Evolutionary conservation across 1,139 yeast species (phyloP).

Genomic region (Nakaseomyces nivariensis): DNA sequence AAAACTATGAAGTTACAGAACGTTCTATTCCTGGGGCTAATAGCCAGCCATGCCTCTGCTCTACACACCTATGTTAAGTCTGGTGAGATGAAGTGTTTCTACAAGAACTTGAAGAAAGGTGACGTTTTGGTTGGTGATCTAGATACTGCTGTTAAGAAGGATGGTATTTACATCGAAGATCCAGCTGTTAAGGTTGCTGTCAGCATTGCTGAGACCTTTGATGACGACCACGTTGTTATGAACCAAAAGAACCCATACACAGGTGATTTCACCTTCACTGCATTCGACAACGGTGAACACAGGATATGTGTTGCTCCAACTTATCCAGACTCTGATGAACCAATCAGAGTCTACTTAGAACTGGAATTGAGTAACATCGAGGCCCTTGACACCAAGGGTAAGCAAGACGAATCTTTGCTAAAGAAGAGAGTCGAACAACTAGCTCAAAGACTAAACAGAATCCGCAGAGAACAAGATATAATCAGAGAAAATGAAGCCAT

Average conservation of each 20-base stretch:
- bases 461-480: conserved; percentile 43
- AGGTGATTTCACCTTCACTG: conserved; percentile 54
- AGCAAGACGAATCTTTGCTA: conserved; percentile 35
- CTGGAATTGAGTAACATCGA: conserved; percentile 41
- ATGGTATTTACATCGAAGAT: conserved; percentile 30
- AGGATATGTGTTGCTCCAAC: conserved; percentile 49
- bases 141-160: conserved; percentile 29
- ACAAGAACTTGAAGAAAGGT: conserved; percentile 42
- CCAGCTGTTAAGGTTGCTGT: conserved; percentile 33
- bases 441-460: conserved; percentile 38
- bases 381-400: conserved; percentile 38
- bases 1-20: neutral
- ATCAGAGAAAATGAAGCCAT: conserved; percentile 44
- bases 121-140: conserved; percentile 41
- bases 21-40: neutral
- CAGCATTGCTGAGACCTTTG: conserved; percentile 49
- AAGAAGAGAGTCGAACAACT: conserved; percentile 37
- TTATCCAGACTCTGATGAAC: conserved; percentile 35
- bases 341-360: conserved; percentile 38
- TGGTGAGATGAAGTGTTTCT: conserved; percentile 38
- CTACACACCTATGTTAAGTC: conserved; percentile 29
- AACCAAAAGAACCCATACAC: conserved; percentile 41
- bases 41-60: conserved; percentile 6
- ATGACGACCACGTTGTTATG: conserved; percentile 46
- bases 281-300: conserved; percentile 55